These are phyloP conservation scores for Myxozyma kluyveri DNA, from an alignment of 805 yeast genomes.

Conservation along the genomic window DNA sequence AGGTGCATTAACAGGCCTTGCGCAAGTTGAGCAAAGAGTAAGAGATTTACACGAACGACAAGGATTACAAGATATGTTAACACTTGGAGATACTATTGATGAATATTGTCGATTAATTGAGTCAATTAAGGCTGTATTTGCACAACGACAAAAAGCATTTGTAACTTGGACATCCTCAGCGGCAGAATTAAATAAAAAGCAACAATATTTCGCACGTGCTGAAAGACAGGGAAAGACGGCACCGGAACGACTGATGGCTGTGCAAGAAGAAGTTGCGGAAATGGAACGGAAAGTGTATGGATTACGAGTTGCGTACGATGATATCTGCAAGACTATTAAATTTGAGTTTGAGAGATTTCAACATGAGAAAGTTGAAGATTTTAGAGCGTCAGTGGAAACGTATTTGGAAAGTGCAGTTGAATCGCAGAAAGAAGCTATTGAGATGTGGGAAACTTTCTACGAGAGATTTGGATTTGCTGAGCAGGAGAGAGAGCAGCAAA, in stretches of 20 bases:
- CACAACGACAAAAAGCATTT: constrained; percentile 63
- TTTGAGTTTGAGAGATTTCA: constrained; percentile 68
- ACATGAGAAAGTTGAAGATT: constrained; percentile 72
- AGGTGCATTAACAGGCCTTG: constrained; percentile 64
- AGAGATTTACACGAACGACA: constrained; percentile 73
- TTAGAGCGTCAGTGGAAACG: constrained; percentile 84
- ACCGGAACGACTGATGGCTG: constrained; percentile 57
- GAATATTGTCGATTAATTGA: constrained; percentile 78
- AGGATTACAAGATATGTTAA: constrained; percentile 78
- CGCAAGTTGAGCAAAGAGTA: constrained; percentile 66
- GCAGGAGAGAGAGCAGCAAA: constrained; percentile 17
- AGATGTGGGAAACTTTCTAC: constrained; percentile 59
- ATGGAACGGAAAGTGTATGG: constrained; percentile 53
- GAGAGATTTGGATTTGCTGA: constrained; percentile 41
- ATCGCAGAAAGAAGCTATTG: constrained; percentile 76
- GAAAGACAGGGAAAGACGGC: constrained; percentile 51
- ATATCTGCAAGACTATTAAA: constrained; percentile 63
- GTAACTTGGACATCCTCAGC: constrained; percentile 48
- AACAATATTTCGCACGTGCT: constrained; percentile 47
- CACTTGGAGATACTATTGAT: constrained; percentile 81
- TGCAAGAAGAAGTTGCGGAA: constrained; percentile 58
- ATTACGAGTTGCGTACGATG: constrained; percentile 60
- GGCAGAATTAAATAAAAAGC: constrained; percentile 49
- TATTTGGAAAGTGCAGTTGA: constrained; percentile 88
- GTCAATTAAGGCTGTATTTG: constrained; percentile 69